A percentile compares a stretch with the other conserved stretches of the same genome.
Conservation (phyloP, 495 filamentous ascomycete species). For the Penicillium coprophilum region DNA sequence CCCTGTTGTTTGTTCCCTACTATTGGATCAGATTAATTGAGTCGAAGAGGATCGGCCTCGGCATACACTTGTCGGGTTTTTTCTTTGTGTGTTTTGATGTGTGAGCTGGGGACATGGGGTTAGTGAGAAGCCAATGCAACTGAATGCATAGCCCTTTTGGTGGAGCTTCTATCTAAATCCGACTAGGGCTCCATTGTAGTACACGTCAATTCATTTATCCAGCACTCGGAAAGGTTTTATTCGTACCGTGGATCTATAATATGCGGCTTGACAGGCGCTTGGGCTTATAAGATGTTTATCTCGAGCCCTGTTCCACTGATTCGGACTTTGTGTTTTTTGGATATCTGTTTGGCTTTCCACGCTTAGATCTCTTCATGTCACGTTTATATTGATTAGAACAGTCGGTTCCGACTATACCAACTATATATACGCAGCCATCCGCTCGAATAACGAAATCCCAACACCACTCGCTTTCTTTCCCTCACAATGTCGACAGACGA, state of each 20-base stretch:
- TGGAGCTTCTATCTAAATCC: constrained; percentile 6
- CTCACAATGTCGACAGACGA: constrained; percentile 26
- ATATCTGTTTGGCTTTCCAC: neutral
- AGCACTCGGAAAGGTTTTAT: neutral
- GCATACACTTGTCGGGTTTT: neutral
- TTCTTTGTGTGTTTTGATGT: neutral
- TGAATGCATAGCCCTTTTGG: neutral
- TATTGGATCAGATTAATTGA: constrained; percentile 20
- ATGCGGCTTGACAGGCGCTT: neutral
- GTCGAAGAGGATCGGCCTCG: constrained; percentile 5
- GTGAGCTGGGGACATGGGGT: constrained; percentile 3
- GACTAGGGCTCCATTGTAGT: constrained; percentile 1
- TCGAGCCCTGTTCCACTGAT: neutral
- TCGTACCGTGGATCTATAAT: neutral
- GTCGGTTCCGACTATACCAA: constrained; percentile 1
- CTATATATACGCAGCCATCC: neutral
- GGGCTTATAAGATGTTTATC: constrained; percentile 9
- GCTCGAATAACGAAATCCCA: neutral
- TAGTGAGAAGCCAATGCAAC: neutral
- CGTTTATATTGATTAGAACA: neutral
- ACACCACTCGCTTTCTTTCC: neutral
- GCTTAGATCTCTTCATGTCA: neutral
- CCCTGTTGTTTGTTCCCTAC: neutral
- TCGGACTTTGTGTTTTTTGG: neutral
- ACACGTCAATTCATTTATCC: constrained; percentile 9